These are phyloP conservation scores for Penicillium oxalicum DNA, from an alignment of 2,329 filamentous ascomycete species.

Conservation along the genomic window DNA sequence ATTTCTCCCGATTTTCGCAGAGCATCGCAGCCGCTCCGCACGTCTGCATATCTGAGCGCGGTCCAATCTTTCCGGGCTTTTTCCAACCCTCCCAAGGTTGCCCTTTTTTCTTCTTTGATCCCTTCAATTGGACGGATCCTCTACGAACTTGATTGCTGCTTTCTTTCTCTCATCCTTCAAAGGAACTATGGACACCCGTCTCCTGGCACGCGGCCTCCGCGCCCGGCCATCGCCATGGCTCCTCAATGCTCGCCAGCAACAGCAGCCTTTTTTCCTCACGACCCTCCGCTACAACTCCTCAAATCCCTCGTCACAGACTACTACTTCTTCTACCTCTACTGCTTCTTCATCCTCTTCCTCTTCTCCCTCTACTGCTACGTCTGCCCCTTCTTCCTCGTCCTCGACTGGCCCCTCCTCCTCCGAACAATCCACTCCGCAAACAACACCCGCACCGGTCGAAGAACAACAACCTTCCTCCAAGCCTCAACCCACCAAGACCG, in stretches of 20 bases:
- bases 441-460: constrained; percentile 4
- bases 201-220: constrained; percentile 29
- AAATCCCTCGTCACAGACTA: constrained; percentile 6
- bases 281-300: constrained; percentile 23
- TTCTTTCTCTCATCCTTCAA: background rate
- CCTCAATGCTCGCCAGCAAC: constrained; percentile 18
- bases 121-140: no score
- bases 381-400: no score
- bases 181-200: constrained; percentile 28
- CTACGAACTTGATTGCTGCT: no score
- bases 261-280: constrained; percentile 13
- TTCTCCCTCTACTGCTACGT: no score
- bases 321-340: background rate
- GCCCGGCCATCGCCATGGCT: constrained; percentile 26
- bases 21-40: constrained; percentile 3
- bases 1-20: constrained; percentile 20
- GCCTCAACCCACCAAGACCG: constrained; percentile 7
- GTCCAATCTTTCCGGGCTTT: background rate
- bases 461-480: constrained; percentile 6
- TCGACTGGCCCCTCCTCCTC: background rate
- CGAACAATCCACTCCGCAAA: constrained; percentile 2
- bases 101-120: no score
- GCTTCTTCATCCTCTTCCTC: no score
- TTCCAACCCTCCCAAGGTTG: background rate
- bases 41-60: constrained; percentile 3